Evolutionary conservation across 2,329 filamentous ascomycete species (phyloP), one percentile per base, ranked within the genome.

Genomic region (Hortaea werneckii): DNA sequence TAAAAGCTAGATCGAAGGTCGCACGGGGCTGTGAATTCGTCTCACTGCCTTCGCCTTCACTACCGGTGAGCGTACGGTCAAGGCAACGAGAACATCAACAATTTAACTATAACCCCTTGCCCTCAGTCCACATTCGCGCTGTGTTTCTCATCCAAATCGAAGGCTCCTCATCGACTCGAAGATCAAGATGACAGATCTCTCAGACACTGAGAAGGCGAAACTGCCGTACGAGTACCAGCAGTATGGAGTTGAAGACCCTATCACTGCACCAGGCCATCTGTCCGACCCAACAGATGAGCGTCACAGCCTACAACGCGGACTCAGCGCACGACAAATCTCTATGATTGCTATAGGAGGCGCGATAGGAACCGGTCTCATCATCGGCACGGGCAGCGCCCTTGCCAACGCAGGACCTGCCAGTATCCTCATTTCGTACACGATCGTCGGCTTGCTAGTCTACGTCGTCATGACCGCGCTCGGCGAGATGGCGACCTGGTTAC

Each of bases 401-500:
- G 46, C 45, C 5, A 50, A 46, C 26, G 52, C 47, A 20, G 56
- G 56, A 13, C 57, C 57, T 37, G 44, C 50, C 10, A 49, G 54
- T 5, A 50, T 53, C 1, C 30, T 60, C 5, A 48, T 71, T 6
- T 65, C 60, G n/a, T 70, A 70, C 44, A 37, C 57, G 0, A 56
- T 67, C 37, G 61, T 67, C 29, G 67, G 68, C 9, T 30, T 65
- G 3, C 52, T 60, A 3, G 62, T 63, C 37, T 13, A 27, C 1
- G 59, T 54, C 7, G 59, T 56, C 32, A 63, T 70, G 0, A 56
- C 63, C 9, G 57, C 59, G 6, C 58, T 65, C 5, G 66, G 61
- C 5, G 67, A 69, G 45, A 62, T 69, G 46, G 58, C 60, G 0
- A 54, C 66, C 1, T 50, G 68, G 26, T 58, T 62, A 20, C 67